Conservation (phyloP, 169 alveolate species). For the Ichthyophthirius multifiliis region DNA sequence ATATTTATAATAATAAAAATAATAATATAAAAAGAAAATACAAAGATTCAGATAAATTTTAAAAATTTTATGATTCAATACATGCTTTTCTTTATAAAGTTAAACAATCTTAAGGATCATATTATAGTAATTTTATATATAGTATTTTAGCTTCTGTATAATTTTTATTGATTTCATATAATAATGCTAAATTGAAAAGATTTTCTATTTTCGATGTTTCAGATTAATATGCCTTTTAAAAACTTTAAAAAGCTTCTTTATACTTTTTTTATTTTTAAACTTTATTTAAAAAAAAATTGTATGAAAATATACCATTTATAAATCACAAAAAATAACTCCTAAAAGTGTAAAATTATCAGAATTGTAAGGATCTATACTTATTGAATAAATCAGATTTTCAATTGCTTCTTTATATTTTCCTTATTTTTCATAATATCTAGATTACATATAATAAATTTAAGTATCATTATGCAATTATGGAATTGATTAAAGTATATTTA, state of each 20-base stretch:
- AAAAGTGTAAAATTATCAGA: slow-evolving; percentile 5
- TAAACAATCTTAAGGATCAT: background rate
- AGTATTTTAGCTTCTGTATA: background rate
- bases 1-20: too few species aligned
- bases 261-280: background rate
- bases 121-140: background rate
- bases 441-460: too few species aligned
- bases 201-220: background rate
- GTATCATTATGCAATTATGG: too few species aligned
- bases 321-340: background rate
- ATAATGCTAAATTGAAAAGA: background rate
- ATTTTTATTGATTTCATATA: background rate
- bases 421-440: too few species aligned
- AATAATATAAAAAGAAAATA: too few species aligned
- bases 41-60: background rate
- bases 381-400: background rate
- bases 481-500: too few species aligned
- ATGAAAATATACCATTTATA: background rate
- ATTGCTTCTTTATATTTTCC: slow-evolving; percentile 3
- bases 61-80: background rate
- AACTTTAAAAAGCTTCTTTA: background rate
- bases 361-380: background rate
- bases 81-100: background rate
- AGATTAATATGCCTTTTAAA: background rate
- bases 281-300: background rate